A percentile compares a stretch with the other conserved stretches of the same genome.
Conservation (phyloP, 768 basidiomycete species). For the Macrolepiota albuminosa region DNA sequence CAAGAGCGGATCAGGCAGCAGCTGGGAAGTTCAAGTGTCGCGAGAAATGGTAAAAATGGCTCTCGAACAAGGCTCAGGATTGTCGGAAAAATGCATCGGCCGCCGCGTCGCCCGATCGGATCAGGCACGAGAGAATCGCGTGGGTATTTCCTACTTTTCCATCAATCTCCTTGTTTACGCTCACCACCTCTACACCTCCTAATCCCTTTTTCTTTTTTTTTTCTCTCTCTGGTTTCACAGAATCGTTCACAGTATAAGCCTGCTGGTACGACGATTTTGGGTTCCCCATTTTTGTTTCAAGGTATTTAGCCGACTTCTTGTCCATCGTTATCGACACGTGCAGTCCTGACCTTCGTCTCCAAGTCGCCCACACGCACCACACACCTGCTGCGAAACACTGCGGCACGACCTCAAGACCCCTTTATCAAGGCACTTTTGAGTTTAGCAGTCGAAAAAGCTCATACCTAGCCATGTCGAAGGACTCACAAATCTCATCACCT, state of each 20-base stretch:
- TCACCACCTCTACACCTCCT: constrained; percentile 23
- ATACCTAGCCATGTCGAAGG: constrained; percentile 14
- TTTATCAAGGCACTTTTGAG: constrained; percentile 11
- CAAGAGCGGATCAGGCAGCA: constrained; percentile 25
- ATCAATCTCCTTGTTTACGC: constrained; percentile 12
- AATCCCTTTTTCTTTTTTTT: constrained; percentile 23
- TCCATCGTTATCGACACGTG: constrained; percentile 9
- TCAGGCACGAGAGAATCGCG: constrained; percentile 36
- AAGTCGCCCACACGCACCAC: constrained; percentile 30
- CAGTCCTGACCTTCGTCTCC: constrained; percentile 10
- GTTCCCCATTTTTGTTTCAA: constrained; percentile 37
- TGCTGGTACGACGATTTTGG: constrained; percentile 22
- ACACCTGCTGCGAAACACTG: constrained; percentile 25
- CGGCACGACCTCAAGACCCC: constrained; percentile 10
- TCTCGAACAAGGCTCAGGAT: constrained; percentile 21
- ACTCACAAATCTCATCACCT: constrained; percentile 7
- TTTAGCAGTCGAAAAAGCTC: constrained; percentile 15
- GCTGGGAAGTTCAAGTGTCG: constrained; percentile 58
- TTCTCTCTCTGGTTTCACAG: constrained; percentile 15
- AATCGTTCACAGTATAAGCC: constrained; percentile 22
- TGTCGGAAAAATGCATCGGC: constrained; percentile 11
- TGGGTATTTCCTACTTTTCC: constrained; percentile 25
- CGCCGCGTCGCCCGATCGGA: constrained; percentile 24
- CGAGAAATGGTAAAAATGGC: constrained; percentile 50
- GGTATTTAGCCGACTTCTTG: constrained; percentile 19